phyloP scores from a whole-genome alignment of 768 basidiomycete genomes.

The Mycena pura region DNA sequence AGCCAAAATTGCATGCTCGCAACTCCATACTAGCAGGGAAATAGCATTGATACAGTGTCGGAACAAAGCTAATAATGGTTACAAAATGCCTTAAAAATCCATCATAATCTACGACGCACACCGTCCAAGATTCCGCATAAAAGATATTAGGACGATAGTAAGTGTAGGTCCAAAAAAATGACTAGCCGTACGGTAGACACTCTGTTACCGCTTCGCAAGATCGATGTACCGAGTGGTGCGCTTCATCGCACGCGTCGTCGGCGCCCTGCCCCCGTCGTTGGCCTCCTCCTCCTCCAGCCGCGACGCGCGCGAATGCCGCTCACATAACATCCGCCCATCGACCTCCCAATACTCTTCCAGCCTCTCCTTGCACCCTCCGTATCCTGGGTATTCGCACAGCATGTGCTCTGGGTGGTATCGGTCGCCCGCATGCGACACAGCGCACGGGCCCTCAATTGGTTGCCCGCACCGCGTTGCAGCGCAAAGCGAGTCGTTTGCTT shows the following conservation, averaged over 20 bases:
- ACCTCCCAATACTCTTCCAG: slow-evolving; percentile 91
- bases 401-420: slow-evolving; percentile 91
- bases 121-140: too few species aligned
- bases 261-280: slow-evolving; percentile 27
- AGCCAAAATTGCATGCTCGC: too few species aligned
- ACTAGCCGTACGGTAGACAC: too few species aligned
- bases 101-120: too few species aligned
- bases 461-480: slow-evolving; percentile 78
- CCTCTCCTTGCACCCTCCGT: slow-evolving; percentile 56
- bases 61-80: too few species aligned
- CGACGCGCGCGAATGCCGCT: slow-evolving; percentile 65
- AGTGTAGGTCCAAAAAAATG: too few species aligned
- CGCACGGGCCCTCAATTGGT: slow-evolving; percentile 94
- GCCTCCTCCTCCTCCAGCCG: slow-evolving; percentile 30
- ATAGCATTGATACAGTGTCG: too few species aligned
- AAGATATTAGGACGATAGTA: too few species aligned
- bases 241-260: slow-evolving; percentile 68
- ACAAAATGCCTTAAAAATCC: too few species aligned
- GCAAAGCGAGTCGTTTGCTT: slow-evolving; percentile 89
- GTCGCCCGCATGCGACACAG: slow-evolving; percentile 81
- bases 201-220: too few species aligned
- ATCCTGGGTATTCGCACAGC: slow-evolving; percentile 73
- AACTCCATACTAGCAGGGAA: too few species aligned
- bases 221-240: slow-evolving; percentile 85
- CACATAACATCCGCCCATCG: slow-evolving; percentile 85